Conservation (phyloP, 768 basidiomycete species). For the Lactarius psammicola region DNA sequence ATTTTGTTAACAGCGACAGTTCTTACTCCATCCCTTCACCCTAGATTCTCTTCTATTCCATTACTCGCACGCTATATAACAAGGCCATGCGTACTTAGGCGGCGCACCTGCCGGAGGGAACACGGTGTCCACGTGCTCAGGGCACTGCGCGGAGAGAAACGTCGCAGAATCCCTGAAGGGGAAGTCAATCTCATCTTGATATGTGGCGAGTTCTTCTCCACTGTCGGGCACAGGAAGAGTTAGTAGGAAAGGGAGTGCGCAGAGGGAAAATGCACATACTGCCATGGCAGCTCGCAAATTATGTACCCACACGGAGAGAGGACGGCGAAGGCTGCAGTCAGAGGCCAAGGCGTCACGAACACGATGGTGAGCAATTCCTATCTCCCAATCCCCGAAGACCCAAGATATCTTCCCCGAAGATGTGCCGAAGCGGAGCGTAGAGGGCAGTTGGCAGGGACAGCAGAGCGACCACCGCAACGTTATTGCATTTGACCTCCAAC, state of each 20-base stretch:
- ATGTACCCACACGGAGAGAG: conserved; percentile 58
- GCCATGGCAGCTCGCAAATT: conserved; percentile 89
- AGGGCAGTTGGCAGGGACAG: conserved; percentile 54
- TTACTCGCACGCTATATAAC: conserved; percentile 34
- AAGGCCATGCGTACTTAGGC: conserved; percentile 67
- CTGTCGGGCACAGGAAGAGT: conserved; percentile 33
- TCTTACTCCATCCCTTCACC: too few relatives aligned
- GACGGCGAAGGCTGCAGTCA: too few relatives aligned
- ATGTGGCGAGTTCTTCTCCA: conserved; percentile 51
- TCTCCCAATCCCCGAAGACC: too few relatives aligned
- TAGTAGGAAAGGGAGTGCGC: background rate
- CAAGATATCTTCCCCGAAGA: too few relatives aligned
- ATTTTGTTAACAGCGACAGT: too few relatives aligned
- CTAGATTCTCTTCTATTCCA: too few relatives aligned
- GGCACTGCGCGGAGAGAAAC: conserved; percentile 65
- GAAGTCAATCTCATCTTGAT: conserved; percentile 76
- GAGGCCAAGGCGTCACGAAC: too few relatives aligned
- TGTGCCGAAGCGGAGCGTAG: too few relatives aligned
- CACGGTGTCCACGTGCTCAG: conserved; percentile 51
- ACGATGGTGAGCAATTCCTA: too few relatives aligned
- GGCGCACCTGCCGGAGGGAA: conserved; percentile 54
- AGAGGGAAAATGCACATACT: conserved; percentile 42
- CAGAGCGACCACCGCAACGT: conserved; percentile 40
- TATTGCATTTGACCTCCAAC: too few relatives aligned
- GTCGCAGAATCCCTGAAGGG: conserved; percentile 71